Evolutionary conservation across 768 basidiomycete species (phyloP).

Genomic region (Rubroboletus satanas): DNA sequence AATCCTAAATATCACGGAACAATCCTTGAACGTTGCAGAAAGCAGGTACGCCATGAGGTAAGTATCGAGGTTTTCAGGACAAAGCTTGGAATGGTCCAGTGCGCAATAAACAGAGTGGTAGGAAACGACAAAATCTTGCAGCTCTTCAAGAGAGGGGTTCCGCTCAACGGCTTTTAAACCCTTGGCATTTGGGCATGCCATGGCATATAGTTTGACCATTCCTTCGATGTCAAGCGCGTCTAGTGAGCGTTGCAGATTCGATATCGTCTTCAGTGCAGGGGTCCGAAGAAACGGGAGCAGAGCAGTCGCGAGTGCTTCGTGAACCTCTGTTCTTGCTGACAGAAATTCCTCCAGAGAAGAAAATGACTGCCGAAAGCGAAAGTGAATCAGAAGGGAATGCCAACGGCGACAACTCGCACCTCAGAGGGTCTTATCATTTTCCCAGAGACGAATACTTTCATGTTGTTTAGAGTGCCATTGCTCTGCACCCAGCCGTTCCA

Average conservation of each 20-base stretch:
- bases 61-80: slow-evolving; percentile 49
- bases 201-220: slow-evolving; percentile 44
- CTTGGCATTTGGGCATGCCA: slow-evolving; percentile 5
- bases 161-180: slow-evolving; percentile 30
- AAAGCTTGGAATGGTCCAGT: slow-evolving; percentile 37
- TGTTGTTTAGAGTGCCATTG: slow-evolving; percentile 70
- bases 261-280: slow-evolving; percentile 51
- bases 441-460: slow-evolving; percentile 75
- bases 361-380: slow-evolving; percentile 3
- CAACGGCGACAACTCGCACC: slow-evolving; percentile 37
- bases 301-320: slow-evolving; percentile 48
- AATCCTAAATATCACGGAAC: slow-evolving; percentile 62
- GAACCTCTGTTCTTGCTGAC: slow-evolving; percentile 29
- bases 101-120: slow-evolving; percentile 41
- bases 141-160: slow-evolving; percentile 63
- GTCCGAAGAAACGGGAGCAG: slow-evolving; percentile 46
- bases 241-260: slow-evolving; percentile 65
- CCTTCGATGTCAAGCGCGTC: slow-evolving; percentile 87
- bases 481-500: slow-evolving; percentile 71
- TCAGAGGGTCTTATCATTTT: slow-evolving; percentile 52
- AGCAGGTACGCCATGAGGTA: slow-evolving; percentile 75
- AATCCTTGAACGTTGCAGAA: slow-evolving; percentile 96
- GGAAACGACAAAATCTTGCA: slow-evolving; percentile 55
- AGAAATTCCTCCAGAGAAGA: slow-evolving; percentile 15
- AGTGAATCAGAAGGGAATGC: slow-evolving; percentile 1